Percentiles rank a stretch among this genome's conserved stretches.
Evolutionary conservation across 768 basidiomycete genomes (phyloP).

Genomic region (Infundibulicybe gibba): DNA sequence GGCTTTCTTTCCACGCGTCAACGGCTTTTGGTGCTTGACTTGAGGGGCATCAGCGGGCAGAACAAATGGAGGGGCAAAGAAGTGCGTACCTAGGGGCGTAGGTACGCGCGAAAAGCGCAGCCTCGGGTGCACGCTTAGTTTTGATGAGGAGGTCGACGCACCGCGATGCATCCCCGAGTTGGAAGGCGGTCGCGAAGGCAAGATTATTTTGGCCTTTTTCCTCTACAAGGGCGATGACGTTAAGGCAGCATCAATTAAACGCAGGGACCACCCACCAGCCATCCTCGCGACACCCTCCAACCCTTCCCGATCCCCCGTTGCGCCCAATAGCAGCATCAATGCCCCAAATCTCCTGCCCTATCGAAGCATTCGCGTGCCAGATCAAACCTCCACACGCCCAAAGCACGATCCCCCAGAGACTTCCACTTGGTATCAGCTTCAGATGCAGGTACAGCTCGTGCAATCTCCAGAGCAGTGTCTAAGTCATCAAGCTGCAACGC

Average conservation of each 20-base stretch:
- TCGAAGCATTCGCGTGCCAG: constrained; percentile 88
- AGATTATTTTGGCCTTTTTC: constrained; percentile 87
- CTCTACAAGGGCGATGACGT: constrained; percentile 34
- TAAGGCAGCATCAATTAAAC: constrained; percentile 1
- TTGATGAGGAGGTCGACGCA: constrained; percentile 84
- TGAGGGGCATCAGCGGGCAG: neutral
- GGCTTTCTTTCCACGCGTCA: constrained; percentile 75
- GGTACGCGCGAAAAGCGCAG: constrained; percentile 90
- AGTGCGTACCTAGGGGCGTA: constrained; percentile 75
- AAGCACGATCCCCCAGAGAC: constrained; percentile 87
- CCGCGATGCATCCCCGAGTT: constrained; percentile 71
- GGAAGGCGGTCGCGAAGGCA: constrained; percentile 86
- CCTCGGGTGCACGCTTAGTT: constrained; percentile 88
- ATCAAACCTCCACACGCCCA: constrained; percentile 91
- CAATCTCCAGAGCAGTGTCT: constrained; percentile 79
- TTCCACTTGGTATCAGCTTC: constrained; percentile 91
- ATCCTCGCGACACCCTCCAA: constrained; percentile 57
- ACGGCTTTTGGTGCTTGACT: constrained; percentile 67
- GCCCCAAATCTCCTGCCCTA: constrained; percentile 85
- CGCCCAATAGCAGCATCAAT: constrained; percentile 76
- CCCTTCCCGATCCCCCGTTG: constrained; percentile 75
- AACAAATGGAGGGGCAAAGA: constrained; percentile 2
- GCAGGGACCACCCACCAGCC: constrained; percentile 51
- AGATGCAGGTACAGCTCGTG: constrained; percentile 60
- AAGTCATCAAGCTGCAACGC: constrained; percentile 90